Evolutionary conservation across 768 basidiomycete genomes (phyloP), one percentile per base, ranked within the genome.

Genomic region (Kwoniella sp.): DNA sequence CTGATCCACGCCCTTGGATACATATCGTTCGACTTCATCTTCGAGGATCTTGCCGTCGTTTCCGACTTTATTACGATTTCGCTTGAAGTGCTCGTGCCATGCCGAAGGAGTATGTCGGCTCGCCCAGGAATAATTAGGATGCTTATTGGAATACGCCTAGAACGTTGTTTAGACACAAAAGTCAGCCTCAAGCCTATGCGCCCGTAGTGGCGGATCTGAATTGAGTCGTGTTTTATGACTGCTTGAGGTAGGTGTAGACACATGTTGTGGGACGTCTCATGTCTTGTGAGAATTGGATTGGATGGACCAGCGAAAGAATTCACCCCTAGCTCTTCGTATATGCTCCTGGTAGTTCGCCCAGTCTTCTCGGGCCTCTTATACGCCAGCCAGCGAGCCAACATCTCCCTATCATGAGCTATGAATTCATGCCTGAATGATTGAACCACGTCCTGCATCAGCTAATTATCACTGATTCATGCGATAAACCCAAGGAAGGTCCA

Each of bases 81-180:
- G 40, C 53, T 60, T 59, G 54, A 52, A 65, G 33, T 65, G 64
- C 36, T 65, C 64, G 48, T 65, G 64, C 64, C 64, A 65, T 55
- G 64, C 64, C 7, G 64, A 48, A 40, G 52, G 3, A 12, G 64
- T 40, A 52, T 65, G 64, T 29, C 64, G 44, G 17, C 44, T 54
- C 9, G 58, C 59, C 30, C 46, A 55, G 12, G 52, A 12, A 46
- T 33, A 57, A 24, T 13, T 29, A 19, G 58, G 58, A 19, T 57
- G 36, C 10, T 48, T 29, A 0, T n/a, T n/a, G 13, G 9, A 19
- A 24, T 25, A 49, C 9, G 48, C 48, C 48, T 49, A 25, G 5
- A 19, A 49, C n/a, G n/a, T n/a, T n/a, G n/a, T n/a, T n/a, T 22
- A 8, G 22, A 10, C 9, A 5, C 48, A 24, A 24, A 13, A 33